A percentile compares a stretch with the other conserved stretches of the same genome.
phyloP scores from a whole-genome alignment of 108 stramenopile genomes.

The Fistulifera pelliculosa region DNA sequence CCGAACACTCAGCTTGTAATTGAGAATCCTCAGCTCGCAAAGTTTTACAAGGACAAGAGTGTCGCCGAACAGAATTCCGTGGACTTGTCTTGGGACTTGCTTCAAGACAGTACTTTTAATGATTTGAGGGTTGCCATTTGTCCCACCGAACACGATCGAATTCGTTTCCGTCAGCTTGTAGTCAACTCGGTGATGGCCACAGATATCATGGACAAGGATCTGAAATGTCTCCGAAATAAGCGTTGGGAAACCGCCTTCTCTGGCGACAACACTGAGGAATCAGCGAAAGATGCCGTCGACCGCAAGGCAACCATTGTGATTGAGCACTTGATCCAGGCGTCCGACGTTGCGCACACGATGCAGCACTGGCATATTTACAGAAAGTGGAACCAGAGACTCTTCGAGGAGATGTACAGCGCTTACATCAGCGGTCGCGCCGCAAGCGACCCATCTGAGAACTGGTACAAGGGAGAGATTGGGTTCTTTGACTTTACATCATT shows the following conservation, averaged over 20 bases:
- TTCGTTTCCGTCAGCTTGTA: constrained; percentile 32
- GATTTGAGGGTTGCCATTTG: constrained; percentile 26
- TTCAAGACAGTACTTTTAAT: constrained; percentile 19
- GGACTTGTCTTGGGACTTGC: constrained; percentile 41
- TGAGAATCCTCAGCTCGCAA: constrained; percentile 21
- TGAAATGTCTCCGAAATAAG: constrained; percentile 10
- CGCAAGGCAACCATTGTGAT: constrained; percentile 27
- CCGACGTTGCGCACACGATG: constrained; percentile 35
- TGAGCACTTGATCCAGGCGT: constrained; percentile 31
- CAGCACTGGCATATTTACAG: constrained; percentile 20
- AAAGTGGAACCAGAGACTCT: not conserved
- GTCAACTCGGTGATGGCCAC: constrained; percentile 18
- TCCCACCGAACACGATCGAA: constrained; percentile 17
- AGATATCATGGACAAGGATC: constrained; percentile 18
- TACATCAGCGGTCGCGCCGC: not conserved
- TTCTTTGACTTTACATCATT: constrained; percentile 48
- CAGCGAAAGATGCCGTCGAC: not conserved
- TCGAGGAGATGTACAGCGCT: not conserved
- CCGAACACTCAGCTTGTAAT: constrained; percentile 18
- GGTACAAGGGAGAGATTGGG: constrained; percentile 47
- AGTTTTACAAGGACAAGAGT: constrained; percentile 41
- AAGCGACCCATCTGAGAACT: constrained; percentile 14
- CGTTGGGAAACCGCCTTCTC: constrained; percentile 20
- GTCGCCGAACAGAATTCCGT: constrained; percentile 50
- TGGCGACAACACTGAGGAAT: not conserved